A percentile compares a stretch with the other conserved stretches of the same genome.
Conservation (phyloP, 352 stramenopile species). For the Plasmopara viticola region DNA sequence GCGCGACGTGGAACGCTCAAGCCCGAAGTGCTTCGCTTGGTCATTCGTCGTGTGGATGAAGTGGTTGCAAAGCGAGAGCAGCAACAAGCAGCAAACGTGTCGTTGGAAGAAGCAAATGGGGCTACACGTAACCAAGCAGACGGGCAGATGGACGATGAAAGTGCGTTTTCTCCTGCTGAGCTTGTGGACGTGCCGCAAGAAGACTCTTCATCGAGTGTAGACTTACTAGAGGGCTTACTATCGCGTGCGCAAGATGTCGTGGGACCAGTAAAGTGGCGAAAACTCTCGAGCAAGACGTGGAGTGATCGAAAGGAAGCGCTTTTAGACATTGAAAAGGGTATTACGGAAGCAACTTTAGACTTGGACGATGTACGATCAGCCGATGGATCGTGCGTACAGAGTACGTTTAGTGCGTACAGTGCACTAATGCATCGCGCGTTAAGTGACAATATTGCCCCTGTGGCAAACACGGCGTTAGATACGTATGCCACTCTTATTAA, state of each 20-base stretch:
- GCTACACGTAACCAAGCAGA: constrained; percentile 41
- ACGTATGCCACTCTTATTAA: no score
- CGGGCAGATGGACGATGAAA: constrained; percentile 30
- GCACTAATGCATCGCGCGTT: constrained; percentile 52
- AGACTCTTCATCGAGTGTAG: constrained; percentile 38
- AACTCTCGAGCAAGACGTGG: constrained; percentile 79
- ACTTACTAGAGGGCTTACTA: constrained; percentile 38
- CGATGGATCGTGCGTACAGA: constrained; percentile 55
- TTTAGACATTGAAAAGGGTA: constrained; percentile 59
- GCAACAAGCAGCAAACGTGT: constrained; percentile 18
- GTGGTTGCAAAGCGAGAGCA: constrained; percentile 40
- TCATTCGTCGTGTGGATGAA: constrained; percentile 72
- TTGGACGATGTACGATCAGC: constrained; percentile 55
- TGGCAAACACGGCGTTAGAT: constrained; percentile 28
- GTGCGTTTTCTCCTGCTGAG: constrained; percentile 23
- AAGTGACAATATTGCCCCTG: constrained; percentile 60
- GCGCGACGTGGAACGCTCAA: constrained; percentile 36
- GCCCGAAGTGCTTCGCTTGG: constrained; percentile 69
- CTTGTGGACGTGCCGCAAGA: constrained; percentile 34
- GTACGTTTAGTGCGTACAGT: constrained; percentile 62
- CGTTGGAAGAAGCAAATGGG: constrained; percentile 20
- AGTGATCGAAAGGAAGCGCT: constrained; percentile 80
- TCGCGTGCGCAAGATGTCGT: constrained; percentile 39
- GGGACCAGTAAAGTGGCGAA: constrained; percentile 63
- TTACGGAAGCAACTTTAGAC: constrained; percentile 65